Evolutionary conservation across 2,329 filamentous ascomycete genomes (phyloP), one percentile per base, ranked within the genome.

Genomic region (Stachybotrys elegans): DNA sequence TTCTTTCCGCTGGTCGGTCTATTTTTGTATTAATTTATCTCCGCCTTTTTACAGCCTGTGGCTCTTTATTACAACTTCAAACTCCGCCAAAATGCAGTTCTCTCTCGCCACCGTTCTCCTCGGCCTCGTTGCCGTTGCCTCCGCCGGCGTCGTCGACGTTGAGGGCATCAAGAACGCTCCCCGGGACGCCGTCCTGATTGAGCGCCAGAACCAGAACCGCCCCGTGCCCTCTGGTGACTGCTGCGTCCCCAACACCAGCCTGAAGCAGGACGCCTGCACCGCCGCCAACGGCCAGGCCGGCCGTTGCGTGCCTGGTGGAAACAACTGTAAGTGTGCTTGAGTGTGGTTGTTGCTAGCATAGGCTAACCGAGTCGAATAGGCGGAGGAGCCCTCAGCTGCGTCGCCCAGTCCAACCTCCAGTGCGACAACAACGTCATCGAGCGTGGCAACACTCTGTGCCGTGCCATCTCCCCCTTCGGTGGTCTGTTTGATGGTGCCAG

Each of bases 241-340:
- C 58, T 67, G 63, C 49, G 55, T 64, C 14, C 55, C 59, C 47
- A 58, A 58, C 48, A 61, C 55, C 5, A 60, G 47, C 46, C 48
- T 65, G 35, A 67, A 67, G 60, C 59, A 67, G 50, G 63, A 67
- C 48, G 48, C 60, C 41, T 67, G 63, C 58, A 51, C 29, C 13
- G 54, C 38, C 19, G 53, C 57, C 43, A 61, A 61, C 48, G 62
- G 63, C 44, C 48, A 58, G 48, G 32, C 46, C 8, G 63, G 63
- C 17, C 57, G 57, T 27, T 66, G 63, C 47, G 60, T 67, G 3
- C 62, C 63, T 22, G 59, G 48, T 12, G 56, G 53, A n/a, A 50
- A 58, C n/a, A 61, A 63, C 51, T 67, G 63, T 66, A 46, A 50
- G 62, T 51, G 6, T 9, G n/a, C n/a, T n/a, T n/a, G n/a, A n/a